Evolutionary conservation across 768 basidiomycete genomes (phyloP).

Genomic region (Psilocybe azurescens): DNA sequence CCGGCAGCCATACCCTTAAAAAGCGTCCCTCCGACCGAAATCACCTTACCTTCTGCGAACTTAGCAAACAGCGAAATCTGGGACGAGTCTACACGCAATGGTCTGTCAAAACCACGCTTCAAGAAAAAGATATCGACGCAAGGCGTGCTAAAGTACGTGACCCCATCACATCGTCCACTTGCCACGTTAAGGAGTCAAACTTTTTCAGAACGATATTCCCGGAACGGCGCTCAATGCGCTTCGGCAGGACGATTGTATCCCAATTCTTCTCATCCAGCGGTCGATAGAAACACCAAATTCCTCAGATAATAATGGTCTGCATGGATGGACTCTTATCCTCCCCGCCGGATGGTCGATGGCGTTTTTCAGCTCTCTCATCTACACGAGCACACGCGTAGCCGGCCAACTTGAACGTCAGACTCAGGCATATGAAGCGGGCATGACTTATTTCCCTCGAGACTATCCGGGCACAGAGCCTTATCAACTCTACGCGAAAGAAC

Average conservation of each 20-base stretch:
- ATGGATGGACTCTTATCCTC: conserved; percentile 89
- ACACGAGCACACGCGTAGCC: conserved; percentile 83
- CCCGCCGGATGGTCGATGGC: conserved; percentile 93
- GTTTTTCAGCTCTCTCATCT: conserved; percentile 81
- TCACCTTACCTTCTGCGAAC: conserved; percentile 57
- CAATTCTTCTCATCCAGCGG: conserved; percentile 82
- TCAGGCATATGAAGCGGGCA: conserved; percentile 84
- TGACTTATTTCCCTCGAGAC: conserved; percentile 80
- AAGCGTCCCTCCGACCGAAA: conserved; percentile 30
- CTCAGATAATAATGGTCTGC: conserved; percentile 50
- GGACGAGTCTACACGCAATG: conserved; percentile 60
- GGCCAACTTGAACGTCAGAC: conserved; percentile 85
- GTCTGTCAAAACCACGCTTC: conserved; percentile 65
- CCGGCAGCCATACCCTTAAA: conserved; percentile 33
- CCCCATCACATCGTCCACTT: too few species aligned
- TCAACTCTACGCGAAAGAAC: conserved; percentile 48
- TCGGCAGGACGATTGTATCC: conserved; percentile 82
- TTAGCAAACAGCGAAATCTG: conserved; percentile 78
- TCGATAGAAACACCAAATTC: conserved; percentile 52
- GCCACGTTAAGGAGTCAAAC: background rate
- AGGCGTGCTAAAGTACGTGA: conserved; percentile 69
- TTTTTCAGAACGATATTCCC: conserved; percentile 70
- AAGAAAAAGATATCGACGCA: conserved; percentile 89
- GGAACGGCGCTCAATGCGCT: conserved; percentile 72
- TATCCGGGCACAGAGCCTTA: conserved; percentile 68